A percentile compares a stretch with the other conserved stretches of the same genome.
Evolutionary conservation across 2,329 filamentous ascomycete genomes (phyloP).

Genomic region (Colletotrichum tropicale): DNA sequence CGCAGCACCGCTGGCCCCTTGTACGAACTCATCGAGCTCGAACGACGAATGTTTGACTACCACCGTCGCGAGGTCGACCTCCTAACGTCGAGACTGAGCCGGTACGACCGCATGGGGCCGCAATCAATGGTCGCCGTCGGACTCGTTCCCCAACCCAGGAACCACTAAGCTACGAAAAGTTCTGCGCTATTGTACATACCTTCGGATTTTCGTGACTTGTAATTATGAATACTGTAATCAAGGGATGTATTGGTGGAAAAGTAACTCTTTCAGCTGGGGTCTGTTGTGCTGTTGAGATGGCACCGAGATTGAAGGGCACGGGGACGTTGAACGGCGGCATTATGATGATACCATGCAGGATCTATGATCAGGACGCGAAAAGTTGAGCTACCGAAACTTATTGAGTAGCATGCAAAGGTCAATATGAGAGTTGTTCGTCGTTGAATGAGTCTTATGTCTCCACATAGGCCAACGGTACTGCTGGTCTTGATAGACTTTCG

Average conservation of each 20-base stretch:
- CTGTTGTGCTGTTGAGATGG: background rate
- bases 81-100: background rate
- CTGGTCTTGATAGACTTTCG: background rate
- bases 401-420: background rate
- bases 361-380: background rate
- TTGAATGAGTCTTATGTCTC: background rate
- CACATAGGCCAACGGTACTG: background rate
- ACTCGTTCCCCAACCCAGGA: background rate
- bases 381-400: background rate
- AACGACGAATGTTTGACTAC: slow-evolving; percentile 5
- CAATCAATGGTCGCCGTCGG: background rate
- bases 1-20: slow-evolving; percentile 1
- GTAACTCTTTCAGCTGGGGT: background rate
- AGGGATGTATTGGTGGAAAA: background rate
- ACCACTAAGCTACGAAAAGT: background rate
- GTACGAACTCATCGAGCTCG: slow-evolving; percentile 1
- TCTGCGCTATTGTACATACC: background rate
- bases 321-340: background rate
- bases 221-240: background rate
- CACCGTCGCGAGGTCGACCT: slow-evolving; percentile 6
- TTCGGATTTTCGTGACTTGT: background rate
- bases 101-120: background rate
- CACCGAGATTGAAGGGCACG: background rate
- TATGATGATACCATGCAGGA: background rate
- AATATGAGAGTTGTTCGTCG: background rate